Evolutionary conservation across 495 filamentous ascomycete genomes (phyloP).

Genomic region (Aspergillus bertholletiae): DNA sequence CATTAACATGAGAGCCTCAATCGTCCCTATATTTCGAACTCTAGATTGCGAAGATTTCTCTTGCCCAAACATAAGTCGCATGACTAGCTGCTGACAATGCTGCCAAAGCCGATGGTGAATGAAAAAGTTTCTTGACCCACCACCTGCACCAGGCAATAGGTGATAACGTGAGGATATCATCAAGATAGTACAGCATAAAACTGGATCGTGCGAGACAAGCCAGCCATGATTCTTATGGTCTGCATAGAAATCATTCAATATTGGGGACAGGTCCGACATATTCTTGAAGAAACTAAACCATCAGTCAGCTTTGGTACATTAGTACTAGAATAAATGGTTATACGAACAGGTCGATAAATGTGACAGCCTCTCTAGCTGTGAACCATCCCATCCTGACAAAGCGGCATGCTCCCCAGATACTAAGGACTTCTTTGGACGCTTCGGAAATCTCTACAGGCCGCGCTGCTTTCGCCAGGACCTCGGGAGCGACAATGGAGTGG

Average conservation of each 20-base stretch:
- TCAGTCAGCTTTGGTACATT: background rate
- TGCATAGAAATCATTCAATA: slow-evolving; percentile 49
- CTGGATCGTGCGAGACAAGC: slow-evolving; percentile 46
- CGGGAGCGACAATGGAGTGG: slow-evolving; percentile 8
- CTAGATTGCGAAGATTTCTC: slow-evolving; percentile 45
- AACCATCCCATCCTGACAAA: slow-evolving; percentile 55
- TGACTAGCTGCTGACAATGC: slow-evolving; percentile 49
- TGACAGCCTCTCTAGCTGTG: slow-evolving; percentile 47
- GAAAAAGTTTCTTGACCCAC: slow-evolving; percentile 51
- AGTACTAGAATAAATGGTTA: background rate
- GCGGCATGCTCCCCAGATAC: slow-evolving; percentile 47
- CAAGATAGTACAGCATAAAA: slow-evolving; percentile 47
- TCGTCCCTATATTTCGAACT: slow-evolving; percentile 46
- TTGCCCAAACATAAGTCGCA: slow-evolving; percentile 49
- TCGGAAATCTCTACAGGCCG: slow-evolving; percentile 31
- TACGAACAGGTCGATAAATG: slow-evolving; percentile 46
- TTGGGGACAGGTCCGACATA: slow-evolving; percentile 50
- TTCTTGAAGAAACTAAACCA: slow-evolving; percentile 54
- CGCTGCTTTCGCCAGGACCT: slow-evolving; percentile 16
- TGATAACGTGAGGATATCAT: slow-evolving; percentile 54
- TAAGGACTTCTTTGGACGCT: slow-evolving; percentile 31
- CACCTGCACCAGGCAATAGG: slow-evolving; percentile 48
- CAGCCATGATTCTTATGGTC: slow-evolving; percentile 41
- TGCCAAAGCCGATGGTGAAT: slow-evolving; percentile 54
- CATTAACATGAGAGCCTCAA: slow-evolving; percentile 50